phyloP scores from a whole-genome alignment of 2,329 filamentous ascomycete species.

The Xylariaceae sp. region DNA sequence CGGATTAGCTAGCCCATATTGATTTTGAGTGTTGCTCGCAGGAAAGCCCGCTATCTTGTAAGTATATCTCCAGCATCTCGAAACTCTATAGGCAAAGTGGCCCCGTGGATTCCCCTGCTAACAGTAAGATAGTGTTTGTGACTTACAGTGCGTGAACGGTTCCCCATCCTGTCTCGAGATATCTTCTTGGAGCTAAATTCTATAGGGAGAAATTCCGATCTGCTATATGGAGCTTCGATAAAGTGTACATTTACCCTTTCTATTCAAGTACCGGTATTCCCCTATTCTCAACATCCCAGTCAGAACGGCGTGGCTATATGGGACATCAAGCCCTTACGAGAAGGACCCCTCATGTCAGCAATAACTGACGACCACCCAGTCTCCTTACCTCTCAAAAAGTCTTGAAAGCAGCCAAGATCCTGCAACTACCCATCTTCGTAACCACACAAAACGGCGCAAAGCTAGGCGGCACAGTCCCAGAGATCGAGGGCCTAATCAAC shows the following conservation, averaged over 20 bases:
- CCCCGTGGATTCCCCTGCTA: too few relatives aligned
- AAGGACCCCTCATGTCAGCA: neutral
- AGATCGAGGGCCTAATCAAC: slow-evolving; percentile 59
- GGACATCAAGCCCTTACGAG: too few relatives aligned
- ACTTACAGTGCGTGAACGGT: slow-evolving; percentile 59
- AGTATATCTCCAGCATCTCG: too few relatives aligned
- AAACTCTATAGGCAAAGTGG: too few relatives aligned
- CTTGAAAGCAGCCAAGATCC: slow-evolving; percentile 60
- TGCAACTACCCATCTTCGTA: slow-evolving; percentile 75
- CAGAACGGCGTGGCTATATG: neutral
- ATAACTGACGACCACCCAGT: slow-evolving; percentile 36
- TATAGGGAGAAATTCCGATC: slow-evolving; percentile 73
- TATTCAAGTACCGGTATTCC: neutral
- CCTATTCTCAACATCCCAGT: neutral
- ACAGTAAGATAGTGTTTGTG: slow-evolving; percentile 67
- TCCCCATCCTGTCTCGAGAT: too few relatives aligned
- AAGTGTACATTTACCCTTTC: slow-evolving; percentile 56
- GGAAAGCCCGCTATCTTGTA: slow-evolving; percentile 52
- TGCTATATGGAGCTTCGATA: slow-evolving; percentile 81
- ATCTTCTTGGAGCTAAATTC: too few relatives aligned
- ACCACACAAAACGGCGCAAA: slow-evolving; percentile 81
- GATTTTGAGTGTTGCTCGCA: slow-evolving; percentile 24
- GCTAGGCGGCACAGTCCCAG: slow-evolving; percentile 75
- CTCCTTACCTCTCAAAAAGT: slow-evolving; percentile 67
- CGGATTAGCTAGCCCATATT: neutral